These are phyloP conservation scores for Pelargonium citronellum DNA, from an alignment of 441 rosid genomes.

Conservation along the genomic window DNA sequence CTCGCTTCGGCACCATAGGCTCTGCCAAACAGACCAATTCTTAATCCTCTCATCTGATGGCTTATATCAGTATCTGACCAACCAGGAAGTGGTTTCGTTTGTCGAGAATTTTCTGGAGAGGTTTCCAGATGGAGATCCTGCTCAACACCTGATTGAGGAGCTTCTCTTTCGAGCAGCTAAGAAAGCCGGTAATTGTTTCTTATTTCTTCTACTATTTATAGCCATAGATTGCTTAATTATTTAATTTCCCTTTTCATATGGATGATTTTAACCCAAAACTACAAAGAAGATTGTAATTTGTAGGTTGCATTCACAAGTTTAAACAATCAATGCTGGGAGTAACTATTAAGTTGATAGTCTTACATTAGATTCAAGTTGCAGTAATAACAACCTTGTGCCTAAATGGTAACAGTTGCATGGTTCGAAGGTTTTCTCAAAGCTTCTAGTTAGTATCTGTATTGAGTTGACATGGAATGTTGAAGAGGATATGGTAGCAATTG, in stretches of 20 bases:
- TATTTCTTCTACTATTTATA: neutral
- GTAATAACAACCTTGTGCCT: neutral
- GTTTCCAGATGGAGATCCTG: conserved; percentile 96
- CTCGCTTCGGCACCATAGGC: conserved; percentile 73
- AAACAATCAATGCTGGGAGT: too few species aligned
- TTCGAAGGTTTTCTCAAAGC: neutral
- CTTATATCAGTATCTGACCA: conserved; percentile 84
- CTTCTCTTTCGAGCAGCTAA: conserved; percentile 85
- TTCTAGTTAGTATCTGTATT: neutral
- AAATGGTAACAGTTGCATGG: too few species aligned
- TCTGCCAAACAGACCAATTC: conserved; percentile 76
- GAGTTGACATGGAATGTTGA: too few species aligned
- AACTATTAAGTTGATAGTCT: neutral
- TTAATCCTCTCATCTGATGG: conserved; percentile 95
- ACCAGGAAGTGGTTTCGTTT: conserved; percentile 80
- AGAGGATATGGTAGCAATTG: too few species aligned
- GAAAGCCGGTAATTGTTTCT: conserved; percentile 66
- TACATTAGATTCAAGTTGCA: neutral
- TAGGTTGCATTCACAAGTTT: neutral
- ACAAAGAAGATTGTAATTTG: neutral
- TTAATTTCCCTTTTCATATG: neutral
- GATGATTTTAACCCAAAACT: neutral
- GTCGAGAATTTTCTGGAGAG: conserved; percentile 78
- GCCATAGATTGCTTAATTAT: neutral
- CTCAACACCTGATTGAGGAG: conserved; percentile 86